These are phyloP conservation scores for Phytopythium oedochilum DNA, from an alignment of 352 stramenopile species.

Conservation along the genomic window DNA sequence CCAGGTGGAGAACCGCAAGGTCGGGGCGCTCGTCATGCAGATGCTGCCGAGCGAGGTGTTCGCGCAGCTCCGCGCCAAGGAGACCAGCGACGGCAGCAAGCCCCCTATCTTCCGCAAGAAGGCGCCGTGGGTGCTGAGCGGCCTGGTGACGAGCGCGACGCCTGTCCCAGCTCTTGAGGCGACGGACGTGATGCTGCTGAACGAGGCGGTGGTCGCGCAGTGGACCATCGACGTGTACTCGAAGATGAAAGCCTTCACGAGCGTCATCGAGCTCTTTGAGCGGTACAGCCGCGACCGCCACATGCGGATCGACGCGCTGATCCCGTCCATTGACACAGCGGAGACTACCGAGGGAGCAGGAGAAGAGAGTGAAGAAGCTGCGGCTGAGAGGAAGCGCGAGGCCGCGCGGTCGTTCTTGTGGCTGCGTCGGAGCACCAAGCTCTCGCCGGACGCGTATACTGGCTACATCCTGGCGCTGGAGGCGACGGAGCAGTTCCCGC, in stretches of 20 bases:
- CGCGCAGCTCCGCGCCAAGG: constrained; percentile 9
- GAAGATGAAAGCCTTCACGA: not conserved
- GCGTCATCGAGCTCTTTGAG: constrained; percentile 23
- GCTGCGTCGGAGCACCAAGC: constrained; percentile 6
- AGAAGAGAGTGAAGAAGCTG: not conserved
- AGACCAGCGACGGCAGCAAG: not conserved
- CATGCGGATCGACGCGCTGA: not conserved
- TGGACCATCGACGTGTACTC: not conserved
- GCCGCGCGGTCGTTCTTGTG: not conserved
- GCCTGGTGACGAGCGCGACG: not conserved
- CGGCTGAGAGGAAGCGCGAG: too few relatives aligned
- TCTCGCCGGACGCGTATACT: constrained; percentile 14
- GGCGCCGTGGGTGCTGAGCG: not conserved
- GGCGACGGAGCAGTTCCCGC: constrained; percentile 17
- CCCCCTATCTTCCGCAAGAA: not conserved
- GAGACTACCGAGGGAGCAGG: not conserved
- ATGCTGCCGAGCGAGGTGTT: constrained; percentile 31
- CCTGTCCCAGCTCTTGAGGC: not conserved
- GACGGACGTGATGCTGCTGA: constrained; percentile 20
- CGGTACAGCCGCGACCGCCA: constrained; percentile 22
- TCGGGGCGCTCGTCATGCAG: constrained; percentile 20
- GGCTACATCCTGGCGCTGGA: constrained; percentile 25
- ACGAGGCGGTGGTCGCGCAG: constrained; percentile 19
- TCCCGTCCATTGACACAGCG: not conserved
- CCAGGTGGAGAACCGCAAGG: not conserved